phyloP scores from a whole-genome alignment of 2,329 filamentous ascomycete genomes.

The Nectriaceae sp. region DNA sequence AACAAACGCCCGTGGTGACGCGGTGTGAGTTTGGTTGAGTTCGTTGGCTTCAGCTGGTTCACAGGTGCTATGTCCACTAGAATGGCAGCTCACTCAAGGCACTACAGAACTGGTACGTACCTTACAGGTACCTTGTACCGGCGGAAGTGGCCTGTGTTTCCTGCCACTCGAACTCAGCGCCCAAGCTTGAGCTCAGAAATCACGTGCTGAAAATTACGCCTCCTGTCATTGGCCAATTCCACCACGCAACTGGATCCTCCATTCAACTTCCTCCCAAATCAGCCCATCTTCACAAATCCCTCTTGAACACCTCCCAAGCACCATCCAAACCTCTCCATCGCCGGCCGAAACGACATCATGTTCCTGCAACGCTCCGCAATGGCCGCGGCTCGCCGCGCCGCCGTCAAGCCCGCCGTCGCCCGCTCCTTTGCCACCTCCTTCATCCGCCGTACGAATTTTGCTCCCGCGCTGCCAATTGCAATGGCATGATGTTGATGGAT shows the following conservation, averaged over 20 bases:
- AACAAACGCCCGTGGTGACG: too few relatives aligned
- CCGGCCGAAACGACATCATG: slow-evolving; percentile 45
- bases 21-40: too few relatives aligned
- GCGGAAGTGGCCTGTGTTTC: too few relatives aligned
- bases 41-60: too few relatives aligned
- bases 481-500: slow-evolving; percentile 32
- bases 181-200: slow-evolving; percentile 14
- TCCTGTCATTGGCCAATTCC: slow-evolving; percentile 39
- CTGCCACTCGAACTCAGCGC: too few relatives aligned
- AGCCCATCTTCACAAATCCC: slow-evolving; percentile 52
- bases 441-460: slow-evolving; percentile 56
- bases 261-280: slow-evolving; percentile 43
- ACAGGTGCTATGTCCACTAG: too few relatives aligned
- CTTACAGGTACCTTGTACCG: too few relatives aligned
- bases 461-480: slow-evolving; percentile 21
- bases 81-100: too few relatives aligned
- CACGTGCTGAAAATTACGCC: slow-evolving; percentile 33
- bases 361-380: slow-evolving; percentile 66
- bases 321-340: slow-evolving; percentile 23
- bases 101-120: too few relatives aligned
- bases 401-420: slow-evolving; percentile 53
- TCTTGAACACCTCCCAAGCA: slow-evolving; percentile 37
- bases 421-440: slow-evolving; percentile 63
- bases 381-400: slow-evolving; percentile 60
- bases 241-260: slow-evolving; percentile 30